These are phyloP conservation scores for Dendrocalamus sinicus DNA, from an alignment of 176 grass and related monocot genomes.

Conservation along the genomic window DNA sequence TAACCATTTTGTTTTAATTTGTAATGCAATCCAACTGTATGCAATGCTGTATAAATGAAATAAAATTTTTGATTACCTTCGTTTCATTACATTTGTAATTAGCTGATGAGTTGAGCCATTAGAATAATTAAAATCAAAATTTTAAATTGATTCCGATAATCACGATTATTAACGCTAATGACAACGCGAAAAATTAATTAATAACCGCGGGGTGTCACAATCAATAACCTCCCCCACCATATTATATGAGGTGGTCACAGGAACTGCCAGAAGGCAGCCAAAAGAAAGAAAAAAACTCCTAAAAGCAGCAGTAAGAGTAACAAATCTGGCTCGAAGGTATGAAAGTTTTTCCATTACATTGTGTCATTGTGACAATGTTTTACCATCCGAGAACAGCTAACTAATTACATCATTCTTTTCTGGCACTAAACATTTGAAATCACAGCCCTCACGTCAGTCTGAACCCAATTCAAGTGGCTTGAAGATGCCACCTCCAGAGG, in stretches of 20 bases:
- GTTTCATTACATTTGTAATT: too few species aligned
- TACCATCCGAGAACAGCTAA: not conserved
- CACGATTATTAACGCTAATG: too few species aligned
- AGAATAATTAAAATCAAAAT: too few species aligned
- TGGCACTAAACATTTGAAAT: conserved; percentile 13
- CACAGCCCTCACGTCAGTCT: conserved; percentile 26
- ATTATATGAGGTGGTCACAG: conserved; percentile 69
- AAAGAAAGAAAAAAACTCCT: conserved; percentile 61
- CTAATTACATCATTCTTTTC: not conserved
- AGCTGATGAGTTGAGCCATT: too few species aligned
- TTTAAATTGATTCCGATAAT: too few species aligned
- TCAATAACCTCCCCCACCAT: conserved; percentile 72
- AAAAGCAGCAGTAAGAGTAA: conserved; percentile 65
- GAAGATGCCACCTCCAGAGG: conserved; percentile 53
- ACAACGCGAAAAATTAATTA: too few species aligned
- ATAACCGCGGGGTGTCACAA: too few species aligned
- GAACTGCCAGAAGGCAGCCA: conserved; percentile 54
- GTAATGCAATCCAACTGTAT: too few species aligned
- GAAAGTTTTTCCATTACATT: not conserved
- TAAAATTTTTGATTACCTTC: too few species aligned
- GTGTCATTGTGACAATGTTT: not conserved
- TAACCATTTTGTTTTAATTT: too few species aligned
- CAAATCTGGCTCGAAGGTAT: conserved; percentile 64
- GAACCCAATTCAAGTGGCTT: conserved; percentile 37
- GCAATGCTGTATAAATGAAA: too few species aligned